A percentile compares a stretch with the other conserved stretches of the same genome.
These are phyloP conservation scores for Trapa incisa DNA, from an alignment of 345 rosid genomes.

Conservation along the genomic window DNA sequence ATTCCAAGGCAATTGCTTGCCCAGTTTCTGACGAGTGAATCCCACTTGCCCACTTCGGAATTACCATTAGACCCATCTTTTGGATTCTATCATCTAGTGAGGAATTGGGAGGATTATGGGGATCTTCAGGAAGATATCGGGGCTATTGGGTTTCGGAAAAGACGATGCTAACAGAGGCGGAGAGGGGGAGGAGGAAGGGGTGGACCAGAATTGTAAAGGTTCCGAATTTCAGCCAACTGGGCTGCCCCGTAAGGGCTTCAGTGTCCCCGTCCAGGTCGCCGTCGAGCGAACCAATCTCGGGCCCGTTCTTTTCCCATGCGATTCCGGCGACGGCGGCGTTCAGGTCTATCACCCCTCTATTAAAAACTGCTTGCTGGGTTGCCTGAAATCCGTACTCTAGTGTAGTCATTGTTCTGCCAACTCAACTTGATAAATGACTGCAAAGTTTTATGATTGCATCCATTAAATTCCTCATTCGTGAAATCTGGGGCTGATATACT, in stretches of 20 bases:
- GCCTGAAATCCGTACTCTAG: background rate
- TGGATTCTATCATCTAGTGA: background rate
- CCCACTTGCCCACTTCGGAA: background rate
- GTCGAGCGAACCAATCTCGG: constrained; percentile 56
- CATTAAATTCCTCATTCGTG: background rate
- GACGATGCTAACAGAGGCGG: constrained; percentile 45
- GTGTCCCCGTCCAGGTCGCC: constrained; percentile 70
- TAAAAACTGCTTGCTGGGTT: background rate
- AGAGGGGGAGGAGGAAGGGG: constrained; percentile 21
- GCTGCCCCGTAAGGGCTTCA: constrained; percentile 64
- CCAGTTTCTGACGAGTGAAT: no score
- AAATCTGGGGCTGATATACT: background rate
- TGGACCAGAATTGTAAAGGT: constrained; percentile 9
- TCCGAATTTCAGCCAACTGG: constrained; percentile 43
- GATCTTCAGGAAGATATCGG: constrained; percentile 68
- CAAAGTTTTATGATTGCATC: background rate
- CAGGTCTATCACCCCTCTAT: constrained; percentile 38
- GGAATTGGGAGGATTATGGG: constrained; percentile 35
- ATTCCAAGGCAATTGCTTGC: background rate
- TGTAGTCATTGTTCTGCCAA: no score
- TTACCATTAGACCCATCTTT: background rate
- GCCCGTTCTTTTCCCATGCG: constrained; percentile 53
- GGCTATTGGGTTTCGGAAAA: constrained; percentile 56
- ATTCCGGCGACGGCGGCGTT: constrained; percentile 73
- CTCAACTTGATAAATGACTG: background rate